Percentiles rank a stretch among this genome's conserved stretches.
phyloP scores from a whole-genome alignment of 2,329 filamentous ascomycete species.

The Coniella vitis region DNA sequence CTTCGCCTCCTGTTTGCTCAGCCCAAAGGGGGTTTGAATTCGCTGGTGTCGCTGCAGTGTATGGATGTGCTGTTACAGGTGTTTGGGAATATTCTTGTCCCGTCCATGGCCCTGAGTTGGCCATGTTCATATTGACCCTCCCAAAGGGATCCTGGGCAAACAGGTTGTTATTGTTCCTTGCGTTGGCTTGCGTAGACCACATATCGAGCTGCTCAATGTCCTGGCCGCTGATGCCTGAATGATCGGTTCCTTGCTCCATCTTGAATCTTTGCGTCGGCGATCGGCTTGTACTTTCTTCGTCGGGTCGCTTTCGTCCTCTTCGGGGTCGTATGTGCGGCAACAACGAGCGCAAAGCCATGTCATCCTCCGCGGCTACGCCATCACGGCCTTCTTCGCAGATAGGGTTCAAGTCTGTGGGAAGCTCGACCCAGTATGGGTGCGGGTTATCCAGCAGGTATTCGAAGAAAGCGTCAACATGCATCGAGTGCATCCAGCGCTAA shows the following conservation, averaged over 20 bases:
- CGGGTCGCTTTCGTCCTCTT: slow-evolving; percentile 55
- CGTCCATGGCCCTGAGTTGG: slow-evolving; percentile 35
- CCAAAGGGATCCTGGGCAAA: slow-evolving; percentile 30
- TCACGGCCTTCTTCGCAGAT: slow-evolving; percentile 63
- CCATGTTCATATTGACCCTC: slow-evolving; percentile 29
- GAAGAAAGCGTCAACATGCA: slow-evolving; percentile 93
- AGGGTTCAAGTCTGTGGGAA: slow-evolving; percentile 60
- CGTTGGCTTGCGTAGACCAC: slow-evolving; percentile 38
- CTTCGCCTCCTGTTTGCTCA: slow-evolving; percentile 43
- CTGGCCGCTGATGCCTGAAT: slow-evolving; percentile 30
- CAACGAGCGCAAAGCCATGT: slow-evolving; percentile 77
- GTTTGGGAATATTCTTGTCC: slow-evolving; percentile 51
- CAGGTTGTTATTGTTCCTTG: slow-evolving; percentile 27
- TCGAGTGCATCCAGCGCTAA: slow-evolving; percentile 91
- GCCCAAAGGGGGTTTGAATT: slow-evolving; percentile 48
- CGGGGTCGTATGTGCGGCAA: slow-evolving; percentile 67
- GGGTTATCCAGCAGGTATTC: slow-evolving; percentile 75
- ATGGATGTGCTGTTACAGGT: slow-evolving; percentile 63
- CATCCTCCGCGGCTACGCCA: slow-evolving; percentile 78
- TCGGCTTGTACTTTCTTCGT: slow-evolving; percentile 48
- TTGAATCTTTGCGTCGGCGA: slow-evolving; percentile 55
- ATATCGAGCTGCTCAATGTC: slow-evolving; percentile 38
- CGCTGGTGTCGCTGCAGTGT: slow-evolving; percentile 68
- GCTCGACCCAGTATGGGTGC: slow-evolving; percentile 72
- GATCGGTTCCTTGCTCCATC: slow-evolving; percentile 34